Evolutionary conservation across 2,329 filamentous ascomycete genomes (phyloP), one percentile per base, ranked within the genome.

Genomic region (Cladosporium austrohemisphaericum): DNA sequence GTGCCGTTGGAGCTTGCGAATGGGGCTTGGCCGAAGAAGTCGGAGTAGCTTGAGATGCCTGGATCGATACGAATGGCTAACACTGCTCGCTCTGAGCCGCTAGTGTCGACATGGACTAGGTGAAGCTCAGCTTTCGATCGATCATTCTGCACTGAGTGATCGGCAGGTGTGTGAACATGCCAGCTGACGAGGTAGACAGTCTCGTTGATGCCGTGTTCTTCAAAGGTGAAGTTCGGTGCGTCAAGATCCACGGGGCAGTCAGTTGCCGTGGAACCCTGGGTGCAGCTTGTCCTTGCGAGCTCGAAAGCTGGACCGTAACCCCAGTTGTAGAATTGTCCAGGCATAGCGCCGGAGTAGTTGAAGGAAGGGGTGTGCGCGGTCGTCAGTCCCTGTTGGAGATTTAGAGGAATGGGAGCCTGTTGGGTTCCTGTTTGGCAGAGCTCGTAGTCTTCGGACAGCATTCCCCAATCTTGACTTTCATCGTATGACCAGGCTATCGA

Each of bases 131-230:
- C 72, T 51, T 70, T 73, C 36, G 66, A 64, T 26, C 69, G 67
- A 31, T 68, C 62, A 31, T 69, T 69, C 40, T 69, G 63, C 4
- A 78, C 66, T 3, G 66, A 64, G 58, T 78, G 76, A 51, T 78
- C 75, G 5, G 73, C 73, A 0, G 76, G 75, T 0, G 73, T 58
- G 55, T 78, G 76, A 44, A 76, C 71, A 63, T 78, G 76, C 73
- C 74, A 77, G 41, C 73, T 72, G 36, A 64, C 67, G 7, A 78
- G 64, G 57, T 74, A 77, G 20, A 73, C 65, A 1, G 71, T 76
- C 52, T 69, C 62, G 57, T 74, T 69, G 16, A 36, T 8, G 43
- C 43, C 43, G 32, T 46, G 19, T 4, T 46, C 43, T 41, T 75
- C 71, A 58, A 71, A 76, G 3, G 66, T 70, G 53, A 69, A 71